phyloP scores from a whole-genome alignment of 2,329 filamentous ascomycete genomes.

The Geosmithia putterillii region DNA sequence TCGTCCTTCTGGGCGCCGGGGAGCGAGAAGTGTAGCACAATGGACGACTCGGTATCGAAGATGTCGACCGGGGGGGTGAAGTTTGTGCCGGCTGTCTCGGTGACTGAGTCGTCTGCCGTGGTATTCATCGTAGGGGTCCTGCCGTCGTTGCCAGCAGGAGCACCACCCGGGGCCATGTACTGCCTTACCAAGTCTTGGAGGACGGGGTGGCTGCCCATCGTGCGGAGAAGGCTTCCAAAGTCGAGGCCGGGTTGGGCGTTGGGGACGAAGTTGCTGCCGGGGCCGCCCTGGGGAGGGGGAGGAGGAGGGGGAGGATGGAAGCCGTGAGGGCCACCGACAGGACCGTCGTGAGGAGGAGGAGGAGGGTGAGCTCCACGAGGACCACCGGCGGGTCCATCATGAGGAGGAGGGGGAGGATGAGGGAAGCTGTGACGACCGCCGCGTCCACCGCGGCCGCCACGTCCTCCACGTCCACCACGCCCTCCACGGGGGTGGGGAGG shows the following conservation, averaged over 20 bases:
- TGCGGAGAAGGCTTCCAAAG: conserved; percentile 24
- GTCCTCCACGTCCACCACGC: conserved; percentile 8
- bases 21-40: conserved; percentile 62
- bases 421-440: conserved; percentile 6
- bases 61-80: conserved; percentile 61
- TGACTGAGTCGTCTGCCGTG: too few species aligned
- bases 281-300: neutral
- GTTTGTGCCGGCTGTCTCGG: conserved; percentile 12
- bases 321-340: conserved; percentile 12
- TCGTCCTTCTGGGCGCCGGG: conserved; percentile 73
- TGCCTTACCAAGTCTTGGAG: conserved; percentile 27
- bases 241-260: conserved; percentile 14
- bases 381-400: conserved; percentile 1
- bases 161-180: neutral
- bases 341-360: conserved; percentile 6
- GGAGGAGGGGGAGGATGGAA: conserved; percentile 3
- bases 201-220: conserved; percentile 27
- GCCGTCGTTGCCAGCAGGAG: conserved; percentile 3
- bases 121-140: too few species aligned
- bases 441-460: conserved; percentile 3
- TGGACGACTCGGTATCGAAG: conserved; percentile 55
- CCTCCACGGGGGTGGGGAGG: conserved; percentile 1
- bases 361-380: conserved; percentile 7
- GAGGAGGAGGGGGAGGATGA: conserved; percentile 1
- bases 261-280: neutral